A percentile compares a stretch with the other conserved stretches of the same genome.
Conservation (phyloP, 192 early-diverging fungal genomes). For the Coemansia sp. region DNA sequence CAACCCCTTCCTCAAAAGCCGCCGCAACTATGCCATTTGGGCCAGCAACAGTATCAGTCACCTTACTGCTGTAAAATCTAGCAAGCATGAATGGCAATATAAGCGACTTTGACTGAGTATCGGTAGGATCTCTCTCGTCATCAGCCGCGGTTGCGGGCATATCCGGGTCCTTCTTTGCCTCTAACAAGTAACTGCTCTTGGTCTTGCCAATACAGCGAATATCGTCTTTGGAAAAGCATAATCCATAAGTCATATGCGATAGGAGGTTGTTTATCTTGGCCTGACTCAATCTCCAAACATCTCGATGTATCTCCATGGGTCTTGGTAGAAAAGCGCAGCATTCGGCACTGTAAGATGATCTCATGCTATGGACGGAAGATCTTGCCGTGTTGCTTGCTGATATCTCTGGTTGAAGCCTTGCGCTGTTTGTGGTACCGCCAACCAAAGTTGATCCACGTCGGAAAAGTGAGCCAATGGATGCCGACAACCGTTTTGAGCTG, state of each 20-base stretch:
- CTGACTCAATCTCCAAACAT: conserved; percentile 20
- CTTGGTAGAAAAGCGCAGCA: not conserved
- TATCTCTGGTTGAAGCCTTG: not conserved
- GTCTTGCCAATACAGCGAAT: not conserved
- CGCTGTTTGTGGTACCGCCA: not conserved
- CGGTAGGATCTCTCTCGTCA: not conserved
- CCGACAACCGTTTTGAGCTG: conserved; percentile 36
- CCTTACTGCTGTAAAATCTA: conserved; percentile 19
- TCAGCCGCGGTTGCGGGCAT: not conserved
- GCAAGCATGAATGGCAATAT: conserved; percentile 44
- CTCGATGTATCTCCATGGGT: conserved; percentile 2
- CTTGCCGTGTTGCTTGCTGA: not conserved
- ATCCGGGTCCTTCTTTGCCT: not conserved
- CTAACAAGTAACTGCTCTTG: not conserved
- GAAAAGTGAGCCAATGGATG: conserved; percentile 29
- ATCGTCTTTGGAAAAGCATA: conserved; percentile 10
- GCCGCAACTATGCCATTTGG: conserved; percentile 27
- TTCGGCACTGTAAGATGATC: not conserved
- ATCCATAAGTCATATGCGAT: conserved; percentile 27
- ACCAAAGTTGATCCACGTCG: conserved; percentile 14
- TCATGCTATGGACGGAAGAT: not conserved
- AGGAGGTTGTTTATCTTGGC: conserved; percentile 17
- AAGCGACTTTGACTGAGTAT: not conserved
- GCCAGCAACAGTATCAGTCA: conserved; percentile 12
- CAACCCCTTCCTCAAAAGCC: conserved; percentile 23